Base-by-base conservation (phyloP, 1,284 basidiomycete genomes). In the Chondrostereum purpureum region DNA sequence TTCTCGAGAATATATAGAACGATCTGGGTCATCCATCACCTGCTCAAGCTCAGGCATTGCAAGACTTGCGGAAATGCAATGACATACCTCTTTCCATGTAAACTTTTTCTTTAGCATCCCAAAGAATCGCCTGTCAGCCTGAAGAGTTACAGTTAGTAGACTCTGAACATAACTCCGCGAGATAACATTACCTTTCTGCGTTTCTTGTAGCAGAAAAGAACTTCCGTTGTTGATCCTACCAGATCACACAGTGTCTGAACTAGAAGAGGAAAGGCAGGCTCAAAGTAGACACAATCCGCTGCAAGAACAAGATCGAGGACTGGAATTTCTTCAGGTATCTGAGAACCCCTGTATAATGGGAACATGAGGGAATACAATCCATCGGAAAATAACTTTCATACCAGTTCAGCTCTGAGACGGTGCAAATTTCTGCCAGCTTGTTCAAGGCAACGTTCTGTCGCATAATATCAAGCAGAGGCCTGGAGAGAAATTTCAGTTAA, bases 241-340 rank as follows among this genome's bases (percentile, higher is more conserved):
- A 96, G 75, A 35, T 83, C 77, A 24, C 68, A 72, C 42, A 97
- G 71, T 0, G 92, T 95, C 53, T 84, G 64, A 1, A 94, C 86
- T 1, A 97, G 77, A 12, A 94, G 75, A 2, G 92, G 86, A 57
- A 96, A 97, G 0, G 91, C 86, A n/a, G 89, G 88, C 65, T 96
- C 93, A 54, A 92, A 91, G 66, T 97, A 97, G 4, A 97, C 92
- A 57, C 93, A 97, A 60, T 97, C 93, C 1, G 92, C 91, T 1
- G 88, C 88, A 4, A 93, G 72, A 46, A 93, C 73, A 19, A 95
- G 51, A 54, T 90, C 79, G 5, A 82, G 75, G 13, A 51, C 61
- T 3, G 67, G 72, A 17, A 80, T 64, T 16, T 63, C 57, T 27
- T 53, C 39, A 19, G 78, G 73, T 41, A 75, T 55, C 5, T 71